A percentile compares a stretch with the other conserved stretches of the same genome.
phyloP scores from a whole-genome alignment of 768 basidiomycete genomes.

The Panus rudis region DNA sequence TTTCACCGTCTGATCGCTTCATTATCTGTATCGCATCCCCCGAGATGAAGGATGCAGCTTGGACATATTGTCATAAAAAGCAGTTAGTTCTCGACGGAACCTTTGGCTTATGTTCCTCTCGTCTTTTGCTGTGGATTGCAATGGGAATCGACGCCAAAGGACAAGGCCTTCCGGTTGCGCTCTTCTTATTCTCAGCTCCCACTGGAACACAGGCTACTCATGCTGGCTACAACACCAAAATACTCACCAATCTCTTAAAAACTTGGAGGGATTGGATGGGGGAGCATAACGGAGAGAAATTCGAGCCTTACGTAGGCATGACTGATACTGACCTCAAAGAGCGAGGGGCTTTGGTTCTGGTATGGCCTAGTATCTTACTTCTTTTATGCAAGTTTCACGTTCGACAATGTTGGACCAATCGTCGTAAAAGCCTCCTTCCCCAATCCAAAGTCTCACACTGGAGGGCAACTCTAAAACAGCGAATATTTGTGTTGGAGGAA shows the following conservation, averaged over 20 bases:
- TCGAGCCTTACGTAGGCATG: slow-evolving; percentile 19
- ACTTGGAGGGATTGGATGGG: slow-evolving; percentile 18
- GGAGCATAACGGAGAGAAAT: slow-evolving; percentile 1
- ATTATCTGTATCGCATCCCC: slow-evolving; percentile 26
- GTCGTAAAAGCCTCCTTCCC: slow-evolving; percentile 7
- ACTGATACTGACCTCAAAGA: slow-evolving; percentile 32
- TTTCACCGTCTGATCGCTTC: slow-evolving; percentile 17
- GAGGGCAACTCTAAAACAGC: not conserved
- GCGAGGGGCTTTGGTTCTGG: slow-evolving; percentile 23
- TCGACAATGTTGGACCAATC: slow-evolving; percentile 31
- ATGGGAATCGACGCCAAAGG: slow-evolving; percentile 25
- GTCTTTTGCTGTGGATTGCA: slow-evolving; percentile 24
- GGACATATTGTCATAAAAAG: slow-evolving; percentile 14
- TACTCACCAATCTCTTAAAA: slow-evolving; percentile 19
- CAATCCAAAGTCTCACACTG: not conserved
- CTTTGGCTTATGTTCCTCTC: slow-evolving; percentile 14
- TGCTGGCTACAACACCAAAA: slow-evolving; percentile 22
- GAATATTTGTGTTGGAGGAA: not conserved
- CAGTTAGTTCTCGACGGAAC: slow-evolving; percentile 21
- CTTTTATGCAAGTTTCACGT: slow-evolving; percentile 33
- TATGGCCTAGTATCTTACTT: slow-evolving; percentile 25
- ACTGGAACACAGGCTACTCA: slow-evolving; percentile 19
- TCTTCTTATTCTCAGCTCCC: slow-evolving; percentile 29
- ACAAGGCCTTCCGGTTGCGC: slow-evolving; percentile 25
- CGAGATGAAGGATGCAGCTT: slow-evolving; percentile 16